Conservation (phyloP, 495 filamentous ascomycete genomes). For the Corynascus novoguineensis region DNA sequence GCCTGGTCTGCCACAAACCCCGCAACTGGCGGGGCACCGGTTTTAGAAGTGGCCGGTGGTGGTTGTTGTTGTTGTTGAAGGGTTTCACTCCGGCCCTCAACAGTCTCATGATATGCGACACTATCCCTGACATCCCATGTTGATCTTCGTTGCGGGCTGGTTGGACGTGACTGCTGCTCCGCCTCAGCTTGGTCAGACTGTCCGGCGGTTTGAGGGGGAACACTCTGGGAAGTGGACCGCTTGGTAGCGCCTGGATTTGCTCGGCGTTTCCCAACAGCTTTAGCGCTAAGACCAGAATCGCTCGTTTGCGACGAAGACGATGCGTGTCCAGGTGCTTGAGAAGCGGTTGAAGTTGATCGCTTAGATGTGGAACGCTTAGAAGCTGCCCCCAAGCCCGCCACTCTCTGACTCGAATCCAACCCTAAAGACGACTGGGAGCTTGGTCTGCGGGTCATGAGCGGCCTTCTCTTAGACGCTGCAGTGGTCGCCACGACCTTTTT, state of each 20-base stretch:
- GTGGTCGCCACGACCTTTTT: conserved; percentile 37
- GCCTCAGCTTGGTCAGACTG: conserved; percentile 8
- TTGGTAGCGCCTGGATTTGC: conserved; percentile 10
- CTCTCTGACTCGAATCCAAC: conserved; percentile 24
- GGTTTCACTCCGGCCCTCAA: neutral
- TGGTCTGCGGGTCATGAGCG: conserved; percentile 34
- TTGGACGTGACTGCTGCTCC: conserved; percentile 4
- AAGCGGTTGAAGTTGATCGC: neutral
- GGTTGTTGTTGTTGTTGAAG: neutral
- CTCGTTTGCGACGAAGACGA: neutral
- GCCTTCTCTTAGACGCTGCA: conserved; percentile 34
- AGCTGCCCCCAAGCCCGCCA: conserved; percentile 6
- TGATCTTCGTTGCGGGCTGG: conserved; percentile 15
- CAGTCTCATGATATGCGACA: neutral
- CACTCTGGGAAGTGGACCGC: conserved; percentile 12
- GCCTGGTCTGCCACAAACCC: conserved; percentile 23
- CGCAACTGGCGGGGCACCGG: conserved; percentile 18
- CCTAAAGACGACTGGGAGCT: conserved; percentile 40
- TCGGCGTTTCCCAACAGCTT: conserved; percentile 38
- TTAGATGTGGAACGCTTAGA: conserved; percentile 9
- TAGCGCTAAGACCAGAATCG: conserved; percentile 22
- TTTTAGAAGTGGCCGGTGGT: neutral
- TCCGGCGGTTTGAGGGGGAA: conserved; percentile 14
- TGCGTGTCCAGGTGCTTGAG: neutral
- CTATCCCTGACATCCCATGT: conserved; percentile 18